Evolutionary conservation across 495 filamentous ascomycete genomes (phyloP).

Genomic region (Aspergillus sparsus): DNA sequence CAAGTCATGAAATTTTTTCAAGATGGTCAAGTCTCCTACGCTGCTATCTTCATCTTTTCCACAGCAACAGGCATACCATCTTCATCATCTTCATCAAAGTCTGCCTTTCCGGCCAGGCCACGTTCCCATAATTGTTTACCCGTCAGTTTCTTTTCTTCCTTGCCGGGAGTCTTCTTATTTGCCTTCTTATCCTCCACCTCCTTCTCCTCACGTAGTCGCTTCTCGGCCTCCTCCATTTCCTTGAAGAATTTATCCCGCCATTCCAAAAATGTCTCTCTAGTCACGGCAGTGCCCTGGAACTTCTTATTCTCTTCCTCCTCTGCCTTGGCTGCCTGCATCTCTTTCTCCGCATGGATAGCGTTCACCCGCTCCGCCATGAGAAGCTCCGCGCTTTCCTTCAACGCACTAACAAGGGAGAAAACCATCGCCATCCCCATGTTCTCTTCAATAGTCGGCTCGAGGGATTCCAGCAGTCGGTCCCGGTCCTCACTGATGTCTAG

Average conservation of each 20-base stretch:
- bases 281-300: conserved; percentile 91
- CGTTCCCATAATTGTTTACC: conserved; percentile 84
- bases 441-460: conserved; percentile 75
- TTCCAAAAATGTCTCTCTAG: conserved; percentile 73
- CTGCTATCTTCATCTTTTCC: conserved; percentile 67
- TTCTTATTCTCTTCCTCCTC: conserved; percentile 95
- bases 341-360: conserved; percentile 59
- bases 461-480: conserved; percentile 62
- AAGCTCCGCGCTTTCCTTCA: conserved; percentile 86
- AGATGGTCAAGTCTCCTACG: conserved; percentile 31
- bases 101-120: conserved; percentile 71
- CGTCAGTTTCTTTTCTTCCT: conserved; percentile 67
- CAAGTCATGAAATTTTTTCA: background rate
- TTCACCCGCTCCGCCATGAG: conserved; percentile 70
- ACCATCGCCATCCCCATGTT: conserved; percentile 98
- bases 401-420: conserved; percentile 79
- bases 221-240: conserved; percentile 73
- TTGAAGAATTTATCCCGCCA: conserved; percentile 79
- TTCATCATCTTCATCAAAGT: conserved; percentile 68
- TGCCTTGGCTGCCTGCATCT: conserved; percentile 64
- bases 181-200: conserved; percentile 75
- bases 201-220: conserved; percentile 64
- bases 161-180: conserved; percentile 54
- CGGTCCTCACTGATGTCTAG: conserved; percentile 70
- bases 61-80: conserved; percentile 57